These are phyloP conservation scores for Carex arenaria DNA, from an alignment of 202 grass and related monocot species.

Conservation along the genomic window DNA sequence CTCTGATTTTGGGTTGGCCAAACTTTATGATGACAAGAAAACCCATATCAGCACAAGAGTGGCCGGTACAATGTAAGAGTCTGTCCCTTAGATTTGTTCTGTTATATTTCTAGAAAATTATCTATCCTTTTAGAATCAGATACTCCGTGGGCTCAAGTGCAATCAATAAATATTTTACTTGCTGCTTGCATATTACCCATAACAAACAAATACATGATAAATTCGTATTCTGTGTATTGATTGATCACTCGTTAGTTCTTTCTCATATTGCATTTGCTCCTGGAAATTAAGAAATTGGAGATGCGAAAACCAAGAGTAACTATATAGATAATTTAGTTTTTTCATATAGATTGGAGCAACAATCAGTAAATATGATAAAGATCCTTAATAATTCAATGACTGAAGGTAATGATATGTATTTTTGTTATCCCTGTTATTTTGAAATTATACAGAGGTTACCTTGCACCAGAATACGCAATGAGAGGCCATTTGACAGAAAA, in stretches of 20 bases:
- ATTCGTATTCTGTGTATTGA: neutral
- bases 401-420: neutral
- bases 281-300: neutral
- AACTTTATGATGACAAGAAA: conserved; percentile 75
- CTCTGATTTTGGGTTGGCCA: conserved; percentile 87
- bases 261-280: neutral
- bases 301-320: neutral
- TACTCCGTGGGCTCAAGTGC: neutral
- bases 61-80: conserved; percentile 78
- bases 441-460: conserved; percentile 55
- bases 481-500: conserved; percentile 95
- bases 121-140: neutral
- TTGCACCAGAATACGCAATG: conserved; percentile 95
- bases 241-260: neutral
- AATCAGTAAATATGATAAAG: neutral
- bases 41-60: conserved; percentile 91
- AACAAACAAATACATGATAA: neutral
- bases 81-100: neutral
- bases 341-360: neutral
- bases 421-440: neutral
- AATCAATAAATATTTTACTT: neutral
- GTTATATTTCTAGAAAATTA: neutral
- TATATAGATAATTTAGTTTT: neutral
- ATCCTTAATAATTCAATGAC: neutral
- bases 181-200: neutral